Base-by-base conservation (phyloP, 768 basidiomycete genomes). In the Paxillus involutus region DNA sequence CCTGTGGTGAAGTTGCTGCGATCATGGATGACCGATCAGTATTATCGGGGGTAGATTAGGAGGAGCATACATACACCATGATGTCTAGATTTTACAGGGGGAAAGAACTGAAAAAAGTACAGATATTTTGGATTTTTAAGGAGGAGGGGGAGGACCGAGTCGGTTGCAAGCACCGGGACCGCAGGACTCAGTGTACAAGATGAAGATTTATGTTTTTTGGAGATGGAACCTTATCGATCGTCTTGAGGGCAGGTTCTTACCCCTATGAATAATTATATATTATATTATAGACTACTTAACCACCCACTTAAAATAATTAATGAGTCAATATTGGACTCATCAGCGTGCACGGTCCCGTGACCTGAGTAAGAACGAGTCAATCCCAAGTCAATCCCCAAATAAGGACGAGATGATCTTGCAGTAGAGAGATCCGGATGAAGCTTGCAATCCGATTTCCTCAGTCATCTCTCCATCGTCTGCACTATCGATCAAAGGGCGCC, bases 1-100 rank as follows among this genome's bases (percentile, higher is more conserved):
- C 89, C 89, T 78, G 88, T 80, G 66, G 90, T 92, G 80, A 92
- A 92, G 82, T 92, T 92, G 78, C 90, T 92, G 71, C 26, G 50
- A 59, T 59, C 55, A 57, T 63, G 60, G 55, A 63, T 57, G 53
- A 69, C 67, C 50, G 65, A 69, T 75, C 57, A 75, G 72, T 42
- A 59, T 58, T 46, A 49, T 16, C 40, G 39, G 42, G 6, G 39
- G 55, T n/a, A 49, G 45, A 46, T 46, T 32, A 47, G 48, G 43
- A 45, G 24, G 39, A 57, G 43, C 52, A 40, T 40, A 86, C 90
- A 69, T 82, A 92, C 90, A 92, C 90, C 90, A 92, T 92, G 78
- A 67, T 80, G 79, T 71, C 77, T 83, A 78, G 68, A 62, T 67
- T 76, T 75, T 77, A 78, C 61, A 71, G 63, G 54, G 26, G 39